Evolutionary conservation across 2,329 filamentous ascomycete species (phyloP).

Genomic region (Phialocephala sp.): DNA sequence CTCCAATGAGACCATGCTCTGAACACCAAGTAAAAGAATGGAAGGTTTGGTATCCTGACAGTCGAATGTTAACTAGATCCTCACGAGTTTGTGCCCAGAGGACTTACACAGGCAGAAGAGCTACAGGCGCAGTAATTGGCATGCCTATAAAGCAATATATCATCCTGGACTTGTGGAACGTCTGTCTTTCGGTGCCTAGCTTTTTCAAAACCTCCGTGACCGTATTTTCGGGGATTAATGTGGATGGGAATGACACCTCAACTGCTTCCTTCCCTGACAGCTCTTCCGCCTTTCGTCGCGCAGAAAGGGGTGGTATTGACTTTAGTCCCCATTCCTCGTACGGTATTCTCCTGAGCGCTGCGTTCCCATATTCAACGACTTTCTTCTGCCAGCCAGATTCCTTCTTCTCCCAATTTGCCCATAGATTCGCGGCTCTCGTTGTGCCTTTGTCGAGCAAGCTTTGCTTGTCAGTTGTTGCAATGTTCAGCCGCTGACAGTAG

Average conservation of each 20-base stretch:
- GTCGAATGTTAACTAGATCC: slow-evolving; percentile 13
- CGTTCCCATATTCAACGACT: slow-evolving; percentile 86
- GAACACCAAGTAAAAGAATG: slow-evolving; percentile 95
- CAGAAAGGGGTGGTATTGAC: slow-evolving; percentile 83
- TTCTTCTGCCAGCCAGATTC: slow-evolving; percentile 87
- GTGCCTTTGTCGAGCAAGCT: slow-evolving; percentile 72
- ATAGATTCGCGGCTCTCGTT: slow-evolving; percentile 74
- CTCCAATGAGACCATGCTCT: slow-evolving; percentile 91
- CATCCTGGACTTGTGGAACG: slow-evolving; percentile 76
- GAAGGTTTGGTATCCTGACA: slow-evolving; percentile 85
- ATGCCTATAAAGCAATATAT: slow-evolving; percentile 82
- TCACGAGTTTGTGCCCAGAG: not conserved
- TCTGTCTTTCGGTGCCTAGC: slow-evolving; percentile 81
- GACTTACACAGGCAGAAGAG: slow-evolving; percentile 82
- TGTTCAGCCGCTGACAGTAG: slow-evolving; percentile 81
- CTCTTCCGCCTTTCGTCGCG: slow-evolving; percentile 68
- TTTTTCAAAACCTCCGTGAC: slow-evolving; percentile 69
- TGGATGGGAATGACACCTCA: slow-evolving; percentile 77
- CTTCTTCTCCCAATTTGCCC: slow-evolving; percentile 86
- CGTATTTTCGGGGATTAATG: slow-evolving; percentile 67
- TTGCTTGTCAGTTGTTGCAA: slow-evolving; percentile 57
- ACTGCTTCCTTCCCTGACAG: slow-evolving; percentile 66
- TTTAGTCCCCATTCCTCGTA: slow-evolving; percentile 99
- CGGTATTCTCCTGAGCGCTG: slow-evolving; percentile 83
- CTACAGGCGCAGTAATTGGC: slow-evolving; percentile 84